Conservation (phyloP, 805 yeast species). For the Kodamaea kaohsiungensis region DNA sequence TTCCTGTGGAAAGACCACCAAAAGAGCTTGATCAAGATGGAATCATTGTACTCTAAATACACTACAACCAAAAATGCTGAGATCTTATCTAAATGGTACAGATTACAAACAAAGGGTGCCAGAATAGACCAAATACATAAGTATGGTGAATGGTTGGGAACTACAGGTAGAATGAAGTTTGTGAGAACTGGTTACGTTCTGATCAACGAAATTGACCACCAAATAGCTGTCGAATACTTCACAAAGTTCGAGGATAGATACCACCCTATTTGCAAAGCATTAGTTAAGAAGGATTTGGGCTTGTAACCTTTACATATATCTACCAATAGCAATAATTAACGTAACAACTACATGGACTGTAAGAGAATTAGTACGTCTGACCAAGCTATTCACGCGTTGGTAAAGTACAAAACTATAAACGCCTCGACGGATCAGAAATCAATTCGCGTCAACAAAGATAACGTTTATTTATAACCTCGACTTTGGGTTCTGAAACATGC, state of each 20-base stretch:
- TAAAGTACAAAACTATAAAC: neutral
- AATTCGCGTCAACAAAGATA: neutral
- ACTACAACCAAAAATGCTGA: constrained; percentile 71
- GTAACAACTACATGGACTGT: neutral
- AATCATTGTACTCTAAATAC: constrained; percentile 39
- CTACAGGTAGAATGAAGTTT: constrained; percentile 39
- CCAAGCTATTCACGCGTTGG: neutral
- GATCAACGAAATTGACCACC: constrained; percentile 24
- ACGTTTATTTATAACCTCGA: neutral
- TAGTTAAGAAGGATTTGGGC: constrained; percentile 83
- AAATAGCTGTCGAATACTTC: constrained; percentile 30
- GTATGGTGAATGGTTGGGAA: constrained; percentile 55
- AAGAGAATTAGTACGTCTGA: neutral
- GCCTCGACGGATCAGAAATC: neutral
- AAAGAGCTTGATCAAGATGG: constrained; percentile 34
- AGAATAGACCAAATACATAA: constrained; percentile 46
- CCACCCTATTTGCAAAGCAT: constrained; percentile 40
- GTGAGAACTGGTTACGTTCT: constrained; percentile 35
- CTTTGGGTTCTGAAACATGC: neutral
- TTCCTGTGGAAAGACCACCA: constrained; percentile 40
- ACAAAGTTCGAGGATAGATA: constrained; percentile 20
- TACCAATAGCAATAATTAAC: neutral
- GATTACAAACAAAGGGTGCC: constrained; percentile 60
- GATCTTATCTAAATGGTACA: constrained; percentile 75
- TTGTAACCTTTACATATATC: constrained; percentile 12